Percentiles rank a stretch among this genome's conserved stretches.
Evolutionary conservation across 148 eudicot species (phyloP).

Genomic region (Limonium bicolor): DNA sequence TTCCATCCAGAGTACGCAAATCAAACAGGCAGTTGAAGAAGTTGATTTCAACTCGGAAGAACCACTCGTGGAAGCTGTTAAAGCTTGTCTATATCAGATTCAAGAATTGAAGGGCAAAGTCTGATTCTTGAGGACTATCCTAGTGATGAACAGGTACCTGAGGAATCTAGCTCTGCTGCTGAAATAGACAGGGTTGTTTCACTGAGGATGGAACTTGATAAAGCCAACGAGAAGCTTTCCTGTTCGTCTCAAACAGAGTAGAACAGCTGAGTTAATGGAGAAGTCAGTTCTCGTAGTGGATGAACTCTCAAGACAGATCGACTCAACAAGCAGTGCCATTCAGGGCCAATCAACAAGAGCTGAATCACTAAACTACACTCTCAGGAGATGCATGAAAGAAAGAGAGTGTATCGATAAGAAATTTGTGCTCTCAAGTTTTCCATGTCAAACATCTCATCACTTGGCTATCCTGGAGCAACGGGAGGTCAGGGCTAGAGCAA

Average conservation of each 20-base stretch:
- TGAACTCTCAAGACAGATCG: constrained; percentile 33
- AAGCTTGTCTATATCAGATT: too few species aligned
- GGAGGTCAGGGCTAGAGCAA: constrained; percentile 43
- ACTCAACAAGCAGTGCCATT: constrained; percentile 24
- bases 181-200: constrained; percentile 20
- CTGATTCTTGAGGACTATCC: constrained; percentile 4
- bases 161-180: constrained; percentile 2
- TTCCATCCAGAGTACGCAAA: constrained; percentile 28
- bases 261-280: constrained; percentile 51
- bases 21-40: too few species aligned
- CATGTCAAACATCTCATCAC: constrained; percentile 40
- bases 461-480: constrained; percentile 70
- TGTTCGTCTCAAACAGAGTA: constrained; percentile 24
- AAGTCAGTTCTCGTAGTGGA: constrained; percentile 37
- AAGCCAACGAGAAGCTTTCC: constrained; percentile 49
- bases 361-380: constrained; percentile 16
- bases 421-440: constrained; percentile 53
- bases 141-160: constrained; percentile 17
- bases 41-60: too few species aligned
- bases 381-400: constrained; percentile 26
- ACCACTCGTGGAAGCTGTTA: too few species aligned
- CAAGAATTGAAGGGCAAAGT: background rate
- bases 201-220: constrained; percentile 32
- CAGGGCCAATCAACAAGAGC: constrained; percentile 34
- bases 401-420: constrained; percentile 31